A percentile compares a stretch with the other conserved stretches of the same genome.
Conservation (phyloP, 2,329 filamentous ascomycete species). For the Aspergillus pseudoterreus region DNA sequence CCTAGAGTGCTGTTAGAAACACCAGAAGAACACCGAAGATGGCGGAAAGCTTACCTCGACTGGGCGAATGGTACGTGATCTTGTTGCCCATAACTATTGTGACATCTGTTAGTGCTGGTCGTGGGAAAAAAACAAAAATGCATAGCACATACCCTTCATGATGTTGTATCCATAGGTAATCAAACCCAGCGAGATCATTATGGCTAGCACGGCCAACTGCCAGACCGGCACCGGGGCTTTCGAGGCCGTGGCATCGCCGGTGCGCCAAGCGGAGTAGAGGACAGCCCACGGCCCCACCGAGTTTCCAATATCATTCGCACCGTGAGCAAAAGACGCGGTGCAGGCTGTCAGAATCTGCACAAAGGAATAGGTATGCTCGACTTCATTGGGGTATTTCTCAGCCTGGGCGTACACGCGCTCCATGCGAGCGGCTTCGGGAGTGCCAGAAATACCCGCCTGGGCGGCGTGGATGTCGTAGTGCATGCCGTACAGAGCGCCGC, state of each 20-base stretch:
- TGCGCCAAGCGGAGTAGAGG: conserved; percentile 66
- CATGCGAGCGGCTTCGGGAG: conserved; percentile 71
- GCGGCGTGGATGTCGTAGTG: conserved; percentile 80
- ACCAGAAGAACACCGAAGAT: too few relatives aligned
- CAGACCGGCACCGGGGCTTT: conserved; percentile 68
- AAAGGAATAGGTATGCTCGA: conserved; percentile 59
- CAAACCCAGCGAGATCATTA: conserved; percentile 63
- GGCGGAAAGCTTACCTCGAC: conserved; percentile 30
- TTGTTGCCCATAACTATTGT: conserved; percentile 72
- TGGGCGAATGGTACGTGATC: conserved; percentile 66
- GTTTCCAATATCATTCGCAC: conserved; percentile 74
- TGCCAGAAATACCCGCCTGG: conserved; percentile 66
- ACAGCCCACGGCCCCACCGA: conserved; percentile 67
- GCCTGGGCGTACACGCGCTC: conserved; percentile 62
- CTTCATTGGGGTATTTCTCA: conserved; percentile 65
- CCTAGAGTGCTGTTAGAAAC: too few relatives aligned
- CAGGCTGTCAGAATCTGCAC: conserved; percentile 53
- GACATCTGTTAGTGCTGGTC: conserved; percentile 15
- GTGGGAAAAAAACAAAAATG: too few relatives aligned
- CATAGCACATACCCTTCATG: conserved; percentile 63
- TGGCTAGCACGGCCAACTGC: conserved; percentile 68
- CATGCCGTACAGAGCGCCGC: conserved; percentile 66
- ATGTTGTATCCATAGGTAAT: conserved; percentile 79
- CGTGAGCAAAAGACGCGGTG: conserved; percentile 57
- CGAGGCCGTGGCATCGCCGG: conserved; percentile 56